These are phyloP conservation scores for Luffa aegyptiaca DNA, from an alignment of 306 rosid genomes.

Conservation along the genomic window DNA sequence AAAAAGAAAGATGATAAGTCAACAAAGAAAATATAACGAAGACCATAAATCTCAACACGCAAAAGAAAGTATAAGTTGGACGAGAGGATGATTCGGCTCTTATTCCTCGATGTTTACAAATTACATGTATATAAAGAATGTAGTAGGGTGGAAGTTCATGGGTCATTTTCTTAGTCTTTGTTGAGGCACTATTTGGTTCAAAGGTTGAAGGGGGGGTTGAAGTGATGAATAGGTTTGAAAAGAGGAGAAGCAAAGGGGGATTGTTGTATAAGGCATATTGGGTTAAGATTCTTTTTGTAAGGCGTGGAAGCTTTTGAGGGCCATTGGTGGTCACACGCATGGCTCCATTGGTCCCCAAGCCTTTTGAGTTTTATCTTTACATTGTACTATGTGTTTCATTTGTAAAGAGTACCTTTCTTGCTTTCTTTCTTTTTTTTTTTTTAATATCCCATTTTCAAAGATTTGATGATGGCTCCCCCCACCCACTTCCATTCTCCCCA, in stretches of 20 bases:
- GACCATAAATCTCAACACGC: no score
- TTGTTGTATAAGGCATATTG: background rate
- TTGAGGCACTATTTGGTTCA: background rate
- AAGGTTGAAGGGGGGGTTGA: background rate
- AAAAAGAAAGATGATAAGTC: no score
- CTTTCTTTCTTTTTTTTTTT: background rate
- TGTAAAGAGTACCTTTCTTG: background rate
- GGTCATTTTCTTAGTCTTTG: background rate
- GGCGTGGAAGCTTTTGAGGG: slow-evolving; percentile 22
- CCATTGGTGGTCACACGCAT: slow-evolving; percentile 74
- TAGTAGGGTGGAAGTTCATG: no score
- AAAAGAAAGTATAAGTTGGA: no score
- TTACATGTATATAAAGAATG: no score
- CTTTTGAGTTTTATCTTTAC: background rate
- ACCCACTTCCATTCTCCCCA: slow-evolving; percentile 29
- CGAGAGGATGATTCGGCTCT: no score
- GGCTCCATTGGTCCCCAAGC: slow-evolving; percentile 56
- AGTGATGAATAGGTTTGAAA: background rate
- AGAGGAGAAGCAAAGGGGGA: background rate
- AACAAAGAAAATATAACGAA: no score
- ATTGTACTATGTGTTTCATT: background rate
- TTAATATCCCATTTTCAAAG: slow-evolving; percentile 52
- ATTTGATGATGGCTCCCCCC: slow-evolving; percentile 77
- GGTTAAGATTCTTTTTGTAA: background rate
- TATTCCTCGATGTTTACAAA: no score